Evolutionary conservation across 495 filamentous ascomycete genomes (phyloP), one percentile per base, ranked within the genome.

Genomic region (Pyrenula massariospora): DNA sequence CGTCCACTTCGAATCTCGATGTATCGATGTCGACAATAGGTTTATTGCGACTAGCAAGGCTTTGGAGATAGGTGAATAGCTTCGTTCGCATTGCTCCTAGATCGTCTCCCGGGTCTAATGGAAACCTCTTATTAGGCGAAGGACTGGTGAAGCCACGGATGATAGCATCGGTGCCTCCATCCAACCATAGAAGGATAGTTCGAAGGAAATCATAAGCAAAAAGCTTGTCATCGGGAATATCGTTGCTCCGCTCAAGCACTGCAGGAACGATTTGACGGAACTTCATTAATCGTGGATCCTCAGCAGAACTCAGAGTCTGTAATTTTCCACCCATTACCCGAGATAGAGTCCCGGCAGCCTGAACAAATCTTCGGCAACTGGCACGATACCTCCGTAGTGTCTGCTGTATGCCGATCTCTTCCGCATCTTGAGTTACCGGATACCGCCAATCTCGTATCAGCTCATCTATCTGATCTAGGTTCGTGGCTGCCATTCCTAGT

Each of bases 201-300:
- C 78, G 81, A 1, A 86, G 58, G 60, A 87, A 87, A 54, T 86
- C 84, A 58, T 84, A 84, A n/a, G 72, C 68, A 59, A 80, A 80
- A 25, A 77, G 72, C 53, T 80, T 78, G 22, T 75, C 64, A 3
- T 70, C 59, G 8, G 60, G 63, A n/a, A 71, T 63, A 19, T 76
- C 64, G 0, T 66, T 61, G 47, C 69, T 66, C 25, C 68, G 62
- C 55, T 84, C 81, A 5, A 70, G 74, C 3, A 74, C 76, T 1
- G 77, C 72, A 3, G 77, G 74, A 8, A 52, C 57, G 2, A 85
- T 75, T 21, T 64, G 59, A 11, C 65, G 55, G 56, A 82, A 81
- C n/a, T 66, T 55, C 3, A 67, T 65, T 31, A 70, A 56, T 0
- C 61, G 60, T 19, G 60, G 62, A 62, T 60, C 65, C 42, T 65